Conservation (phyloP, 768 basidiomycete genomes). For the Omphalotus guepiniiformis region DNA sequence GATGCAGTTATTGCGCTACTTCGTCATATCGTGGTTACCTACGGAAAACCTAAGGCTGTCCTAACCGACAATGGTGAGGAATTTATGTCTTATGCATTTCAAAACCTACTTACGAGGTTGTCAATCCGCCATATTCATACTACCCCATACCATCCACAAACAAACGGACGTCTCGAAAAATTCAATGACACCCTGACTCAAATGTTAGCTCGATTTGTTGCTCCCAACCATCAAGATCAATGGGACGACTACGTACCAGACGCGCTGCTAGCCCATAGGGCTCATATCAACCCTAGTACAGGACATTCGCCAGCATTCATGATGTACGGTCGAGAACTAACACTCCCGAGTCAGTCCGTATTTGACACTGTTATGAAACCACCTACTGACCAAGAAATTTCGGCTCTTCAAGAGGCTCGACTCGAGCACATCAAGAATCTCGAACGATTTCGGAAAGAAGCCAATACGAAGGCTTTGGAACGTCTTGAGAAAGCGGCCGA, state of each 20-base stretch:
- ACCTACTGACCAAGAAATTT: conserved; percentile 17
- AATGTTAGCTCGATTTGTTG: conserved; percentile 10
- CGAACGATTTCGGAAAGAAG: conserved; percentile 12
- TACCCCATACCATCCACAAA: conserved; percentile 8
- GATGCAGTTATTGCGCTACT: conserved; percentile 11
- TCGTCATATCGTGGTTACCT: conserved; percentile 8
- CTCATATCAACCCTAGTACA: conserved; percentile 10
- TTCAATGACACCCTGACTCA: conserved; percentile 10
- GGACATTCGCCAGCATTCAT: conserved; percentile 14
- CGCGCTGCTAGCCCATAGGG: conserved; percentile 15
- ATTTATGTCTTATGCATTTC: conserved; percentile 16
- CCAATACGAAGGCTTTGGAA: conserved; percentile 14
- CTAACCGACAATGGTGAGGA: conserved; percentile 19
- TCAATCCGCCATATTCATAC: conserved; percentile 16
- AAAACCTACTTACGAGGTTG: conserved; percentile 10
- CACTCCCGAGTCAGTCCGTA: conserved; percentile 13
- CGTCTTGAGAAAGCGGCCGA: conserved; percentile 13
- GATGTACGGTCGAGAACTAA: conserved; percentile 13
- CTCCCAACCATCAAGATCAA: conserved; percentile 11
- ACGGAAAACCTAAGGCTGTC: conserved; percentile 14
- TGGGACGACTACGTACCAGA: conserved; percentile 19
- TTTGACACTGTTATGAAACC: conserved; percentile 11
- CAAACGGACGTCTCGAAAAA: conserved; percentile 8
- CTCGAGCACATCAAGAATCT: conserved; percentile 16
- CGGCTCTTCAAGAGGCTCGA: conserved; percentile 11